These are phyloP conservation scores for Leishmania aethiopica DNA, from an alignment of 208 protist genomes.

Conservation along the genomic window DNA sequence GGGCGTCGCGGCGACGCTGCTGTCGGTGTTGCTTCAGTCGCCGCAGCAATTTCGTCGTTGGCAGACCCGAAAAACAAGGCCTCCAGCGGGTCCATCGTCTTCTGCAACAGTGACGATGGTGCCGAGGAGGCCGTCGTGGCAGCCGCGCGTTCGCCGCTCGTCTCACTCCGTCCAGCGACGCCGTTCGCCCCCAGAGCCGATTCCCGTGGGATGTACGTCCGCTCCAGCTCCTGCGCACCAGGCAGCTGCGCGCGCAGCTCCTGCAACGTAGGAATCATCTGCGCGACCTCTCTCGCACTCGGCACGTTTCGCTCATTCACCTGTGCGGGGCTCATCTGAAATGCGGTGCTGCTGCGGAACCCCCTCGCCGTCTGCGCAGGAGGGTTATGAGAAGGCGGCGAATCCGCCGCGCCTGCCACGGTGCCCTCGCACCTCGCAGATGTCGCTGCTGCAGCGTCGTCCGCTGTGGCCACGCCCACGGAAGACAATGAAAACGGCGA, in stretches of 20 bases:
- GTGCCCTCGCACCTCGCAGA: neutral
- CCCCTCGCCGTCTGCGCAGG: neutral
- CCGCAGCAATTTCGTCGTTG: slow-evolving; percentile 21
- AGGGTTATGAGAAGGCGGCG: neutral
- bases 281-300: slow-evolving; percentile 49
- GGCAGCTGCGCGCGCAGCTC: slow-evolving; percentile 66
- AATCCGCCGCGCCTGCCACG: neutral
- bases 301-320: slow-evolving; percentile 75
- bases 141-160: neutral
- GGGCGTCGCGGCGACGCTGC: neutral
- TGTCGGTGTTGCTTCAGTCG: neutral
- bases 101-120: slow-evolving; percentile 20
- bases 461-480: neutral
- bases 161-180: neutral
- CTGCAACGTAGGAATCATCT: slow-evolving; percentile 53
- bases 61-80: slow-evolving; percentile 35
- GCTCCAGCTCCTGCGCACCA: slow-evolving; percentile 56
- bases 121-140: neutral
- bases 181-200: neutral
- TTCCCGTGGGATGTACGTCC: slow-evolving; percentile 36
- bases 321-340: slow-evolving; percentile 47
- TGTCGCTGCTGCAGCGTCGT: neutral
- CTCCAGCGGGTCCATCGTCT: slow-evolving; percentile 48
- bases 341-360: slow-evolving; percentile 45
- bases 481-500: neutral